Evolutionary conservation across 176 grass and related monocot species (phyloP), one percentile per base, ranked within the genome.

Genomic region (Pontederia paniculata): DNA sequence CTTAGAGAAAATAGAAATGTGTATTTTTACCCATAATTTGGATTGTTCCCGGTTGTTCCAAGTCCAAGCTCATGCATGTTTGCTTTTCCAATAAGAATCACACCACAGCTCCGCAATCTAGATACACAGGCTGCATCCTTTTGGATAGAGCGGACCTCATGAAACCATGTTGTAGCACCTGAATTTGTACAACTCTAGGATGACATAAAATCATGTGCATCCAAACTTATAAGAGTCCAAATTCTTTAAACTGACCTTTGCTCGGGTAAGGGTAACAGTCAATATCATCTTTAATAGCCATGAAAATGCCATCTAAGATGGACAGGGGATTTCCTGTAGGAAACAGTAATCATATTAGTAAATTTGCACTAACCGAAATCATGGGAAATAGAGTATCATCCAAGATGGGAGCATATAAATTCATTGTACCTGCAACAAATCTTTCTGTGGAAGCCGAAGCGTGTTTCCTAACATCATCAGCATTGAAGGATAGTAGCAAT

Each of bases 11-110:
- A 4, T 10, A 50, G 11, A 72, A 42, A 55, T 60, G 74, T 63
- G 51, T 54, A 53, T 14, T 51, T 37, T 45, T 84, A 98, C 93
- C 93, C 93, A 59, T 98, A 81, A 69, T 84, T 98, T 73, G 93
- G 80, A 84, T 98, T 98, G 75, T 91, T 98, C 64, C 93, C 93
- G 9, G 93, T 98, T 52, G 84, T 84, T 14, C 93, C 93, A 73
- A 98, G 77, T 23, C 93, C 93, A 43, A 98, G 69, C 62, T 98
- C 93, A 70, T 98, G 93, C 93, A 98, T 98, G 74, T 98, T 98
- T 58, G 86, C 93, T 82, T 98, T 98, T 2, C 93, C 93, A 1
- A 98, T 81, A 66, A 91, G 78, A 71, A 98, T 73, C 17, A 89
- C 93, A 71, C 93, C 86, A 80, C 93, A 98, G 78, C 46, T 81